phyloP scores from a whole-genome alignment of 495 filamentous ascomycete genomes.

The Daldinia decipiens region DNA sequence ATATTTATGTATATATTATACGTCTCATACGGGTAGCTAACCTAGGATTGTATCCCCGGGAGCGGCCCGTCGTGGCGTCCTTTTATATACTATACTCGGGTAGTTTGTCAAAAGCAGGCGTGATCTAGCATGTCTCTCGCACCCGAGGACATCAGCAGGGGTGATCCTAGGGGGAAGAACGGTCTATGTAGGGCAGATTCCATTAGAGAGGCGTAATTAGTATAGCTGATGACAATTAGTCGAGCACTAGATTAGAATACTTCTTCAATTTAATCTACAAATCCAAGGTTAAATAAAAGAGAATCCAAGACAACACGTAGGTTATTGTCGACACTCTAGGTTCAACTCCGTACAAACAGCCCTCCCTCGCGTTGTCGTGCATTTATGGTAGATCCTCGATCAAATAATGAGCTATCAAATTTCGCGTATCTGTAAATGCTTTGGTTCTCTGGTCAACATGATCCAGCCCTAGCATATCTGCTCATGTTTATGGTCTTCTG shows the following conservation, averaged over 20 bases:
- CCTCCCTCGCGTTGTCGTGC: background rate
- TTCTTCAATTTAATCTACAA: background rate
- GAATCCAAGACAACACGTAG: background rate
- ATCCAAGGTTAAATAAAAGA: background rate
- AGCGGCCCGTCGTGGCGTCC: background rate
- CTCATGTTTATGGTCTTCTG: background rate
- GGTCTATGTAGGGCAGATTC: background rate
- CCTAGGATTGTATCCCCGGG: background rate
- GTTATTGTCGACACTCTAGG: background rate
- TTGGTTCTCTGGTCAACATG: background rate
- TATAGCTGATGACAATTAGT: background rate
- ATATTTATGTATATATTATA: background rate
- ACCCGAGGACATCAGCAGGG: background rate
- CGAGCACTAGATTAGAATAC: background rate
- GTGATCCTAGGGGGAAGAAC: background rate
- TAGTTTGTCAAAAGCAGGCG: too few species aligned
- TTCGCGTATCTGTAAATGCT: background rate
- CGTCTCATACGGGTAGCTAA: background rate
- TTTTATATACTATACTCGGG: background rate
- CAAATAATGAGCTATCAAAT: background rate
- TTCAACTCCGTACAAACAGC: background rate
- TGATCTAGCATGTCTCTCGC: too few species aligned
- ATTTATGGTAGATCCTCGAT: slow-evolving; percentile 4
- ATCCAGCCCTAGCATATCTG: background rate
- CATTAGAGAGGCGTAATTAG: background rate